Conservation (phyloP, 2,329 filamentous ascomycete genomes). For the Arthroderma sp. region DNA sequence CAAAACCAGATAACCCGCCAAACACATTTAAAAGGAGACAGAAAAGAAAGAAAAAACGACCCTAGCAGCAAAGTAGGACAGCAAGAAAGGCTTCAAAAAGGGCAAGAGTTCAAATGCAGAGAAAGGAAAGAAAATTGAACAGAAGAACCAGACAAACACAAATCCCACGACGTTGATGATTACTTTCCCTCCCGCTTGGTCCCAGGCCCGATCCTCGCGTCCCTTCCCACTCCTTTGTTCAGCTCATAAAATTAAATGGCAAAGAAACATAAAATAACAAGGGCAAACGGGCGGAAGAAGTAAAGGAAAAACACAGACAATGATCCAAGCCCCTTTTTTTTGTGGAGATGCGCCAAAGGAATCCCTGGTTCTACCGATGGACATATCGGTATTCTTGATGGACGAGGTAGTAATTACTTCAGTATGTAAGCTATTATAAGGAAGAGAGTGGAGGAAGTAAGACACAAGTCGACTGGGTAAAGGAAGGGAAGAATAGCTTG, state of each 20-base stretch:
- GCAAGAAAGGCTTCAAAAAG: not conserved
- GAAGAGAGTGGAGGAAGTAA: not conserved
- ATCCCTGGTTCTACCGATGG: not conserved
- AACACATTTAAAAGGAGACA: not conserved
- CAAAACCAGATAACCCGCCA: not conserved
- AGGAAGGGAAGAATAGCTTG: not conserved
- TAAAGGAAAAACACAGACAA: not conserved
- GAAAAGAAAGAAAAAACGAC: not conserved
- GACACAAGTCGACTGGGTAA: not conserved
- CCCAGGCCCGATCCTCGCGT: not conserved
- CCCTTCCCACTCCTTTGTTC: not conserved
- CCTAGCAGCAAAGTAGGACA: not conserved
- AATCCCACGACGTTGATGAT: not conserved
- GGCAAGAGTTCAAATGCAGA: not conserved
- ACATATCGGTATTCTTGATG: not conserved
- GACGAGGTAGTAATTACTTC: constrained; percentile 2
- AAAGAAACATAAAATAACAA: not conserved
- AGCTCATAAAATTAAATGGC: not conserved
- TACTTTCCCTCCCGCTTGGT: not conserved
- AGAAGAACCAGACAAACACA: not conserved
- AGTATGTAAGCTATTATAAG: not conserved
- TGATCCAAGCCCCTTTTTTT: not conserved
- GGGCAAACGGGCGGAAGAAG: not conserved
- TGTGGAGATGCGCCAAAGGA: not conserved
- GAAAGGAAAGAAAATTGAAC: not conserved